Conservation (phyloP, 176 grass and related monocot species). For the Elymus sibiricus region DNA sequence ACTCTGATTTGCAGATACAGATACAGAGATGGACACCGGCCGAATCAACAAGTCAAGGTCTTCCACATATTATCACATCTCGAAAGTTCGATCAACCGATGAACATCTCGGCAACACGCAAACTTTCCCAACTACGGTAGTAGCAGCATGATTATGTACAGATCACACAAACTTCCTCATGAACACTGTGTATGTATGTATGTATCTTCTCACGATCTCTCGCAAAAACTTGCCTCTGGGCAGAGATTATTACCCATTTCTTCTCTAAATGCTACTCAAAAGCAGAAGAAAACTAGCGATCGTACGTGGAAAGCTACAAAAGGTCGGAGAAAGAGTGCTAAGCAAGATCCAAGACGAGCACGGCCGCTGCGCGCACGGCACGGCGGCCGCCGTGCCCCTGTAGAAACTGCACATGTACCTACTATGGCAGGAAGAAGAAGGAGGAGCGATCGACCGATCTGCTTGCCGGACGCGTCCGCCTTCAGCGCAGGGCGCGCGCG, state of each 20-base stretch:
- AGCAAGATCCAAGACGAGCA: not conserved
- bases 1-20: not conserved
- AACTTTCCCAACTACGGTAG: not conserved
- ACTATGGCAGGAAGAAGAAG: not conserved
- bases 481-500: slow-evolving; percentile 48
- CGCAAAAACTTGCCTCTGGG: slow-evolving; percentile 15
- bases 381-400: not conserved
- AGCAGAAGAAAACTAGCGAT: not conserved
- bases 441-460: not conserved
- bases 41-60: not conserved
- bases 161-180: not conserved
- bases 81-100: not conserved
- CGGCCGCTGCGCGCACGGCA: not conserved
- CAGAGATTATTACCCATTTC: slow-evolving; percentile 11
- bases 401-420: not conserved
- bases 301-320: not conserved
- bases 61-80: not conserved
- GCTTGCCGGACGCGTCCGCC: not conserved
- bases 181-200: not conserved
- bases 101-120: not conserved
- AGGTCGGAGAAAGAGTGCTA: not conserved
- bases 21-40: not conserved
- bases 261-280: not conserved
- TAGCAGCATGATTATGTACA: not conserved
- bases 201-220: not conserved